Evolutionary conservation across 2,329 filamentous ascomycete genomes (phyloP), one percentile per base, ranked within the genome.

Genomic region (Aureobasidium pullulans): DNA sequence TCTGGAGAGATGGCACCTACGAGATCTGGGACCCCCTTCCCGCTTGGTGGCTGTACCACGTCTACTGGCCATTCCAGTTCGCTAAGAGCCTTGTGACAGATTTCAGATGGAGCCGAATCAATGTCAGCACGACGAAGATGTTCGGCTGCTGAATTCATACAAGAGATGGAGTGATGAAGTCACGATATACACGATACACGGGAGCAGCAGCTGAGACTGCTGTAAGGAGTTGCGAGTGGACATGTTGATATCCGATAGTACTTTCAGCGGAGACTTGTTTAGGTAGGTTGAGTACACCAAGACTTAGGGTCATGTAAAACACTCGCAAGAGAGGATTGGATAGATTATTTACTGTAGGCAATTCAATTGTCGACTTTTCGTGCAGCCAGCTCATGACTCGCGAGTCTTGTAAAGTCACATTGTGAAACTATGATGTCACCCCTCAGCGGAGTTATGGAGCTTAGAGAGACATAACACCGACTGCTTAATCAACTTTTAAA

Each of bases 71-170:
- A 1, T 64, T 69, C 54, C 74, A 75, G 61, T 85, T 89, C 65
- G 48, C 77, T 6, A 67, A 66, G 59, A 75, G 72, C 52, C 73
- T 81, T 59, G 68, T 69, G 66, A 68, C 68, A 4, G 77, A 81
- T 1, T 75, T 67, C 62, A 75, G 73, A 60, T 89, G 86, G 86
- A 85, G 80, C 62, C 76, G 84, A 62, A 69, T 87, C 39, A 89
- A 89, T 70, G 83, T 88, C 3, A 87, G 84, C 65, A 89, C 86
- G 11, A 79, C 76, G 29, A 84, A 83, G 70, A 76, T 84, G 69
- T 84, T 84, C 66, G 71, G 72, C 63, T 73, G 70, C 58, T 71
- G 59, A 66, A 13, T 15, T 4, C 7, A 11, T 10, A 39, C 10
- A 54, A 43, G 50, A 54, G 50, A 28, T 34, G 29, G 37, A 15